Conservation (phyloP, 441 rosid species). For the Populus tomentosa region DNA sequence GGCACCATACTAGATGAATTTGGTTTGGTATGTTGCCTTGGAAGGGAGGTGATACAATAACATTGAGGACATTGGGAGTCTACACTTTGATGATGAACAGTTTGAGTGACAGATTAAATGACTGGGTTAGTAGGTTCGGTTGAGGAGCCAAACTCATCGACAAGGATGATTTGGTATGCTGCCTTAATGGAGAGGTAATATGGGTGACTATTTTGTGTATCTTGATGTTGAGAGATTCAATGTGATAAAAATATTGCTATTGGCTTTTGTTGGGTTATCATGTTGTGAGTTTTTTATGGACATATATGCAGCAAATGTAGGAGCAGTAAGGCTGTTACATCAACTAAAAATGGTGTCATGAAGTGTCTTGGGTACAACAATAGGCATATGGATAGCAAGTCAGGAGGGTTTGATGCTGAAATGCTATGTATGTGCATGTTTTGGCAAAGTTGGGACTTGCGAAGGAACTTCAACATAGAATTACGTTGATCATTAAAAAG, state of each 20-base stretch:
- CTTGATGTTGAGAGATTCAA: background rate
- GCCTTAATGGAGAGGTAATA: background rate
- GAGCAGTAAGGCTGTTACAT: background rate
- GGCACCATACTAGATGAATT: background rate
- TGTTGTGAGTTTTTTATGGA: background rate
- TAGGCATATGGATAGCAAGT: background rate
- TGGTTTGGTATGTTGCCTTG: background rate
- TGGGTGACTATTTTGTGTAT: background rate
- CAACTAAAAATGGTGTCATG: background rate
- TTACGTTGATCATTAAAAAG: background rate
- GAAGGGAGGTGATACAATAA: background rate
- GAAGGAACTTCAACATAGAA: background rate
- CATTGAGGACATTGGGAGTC: too few species aligned
- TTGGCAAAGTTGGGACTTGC: background rate
- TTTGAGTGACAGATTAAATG: background rate
- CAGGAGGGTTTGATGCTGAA: background rate
- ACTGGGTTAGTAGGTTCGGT: background rate
- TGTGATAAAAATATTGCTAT: too few species aligned
- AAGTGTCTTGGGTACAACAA: background rate
- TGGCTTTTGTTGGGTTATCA: too few species aligned
- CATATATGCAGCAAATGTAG: too few species aligned
- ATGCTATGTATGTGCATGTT: background rate
- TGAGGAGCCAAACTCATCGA: too few species aligned
- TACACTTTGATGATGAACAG: background rate
- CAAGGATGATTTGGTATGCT: too few species aligned